These are phyloP conservation scores for Solanum chiquidenum DNA, from an alignment of 257 asterid species.

Conservation along the genomic window DNA sequence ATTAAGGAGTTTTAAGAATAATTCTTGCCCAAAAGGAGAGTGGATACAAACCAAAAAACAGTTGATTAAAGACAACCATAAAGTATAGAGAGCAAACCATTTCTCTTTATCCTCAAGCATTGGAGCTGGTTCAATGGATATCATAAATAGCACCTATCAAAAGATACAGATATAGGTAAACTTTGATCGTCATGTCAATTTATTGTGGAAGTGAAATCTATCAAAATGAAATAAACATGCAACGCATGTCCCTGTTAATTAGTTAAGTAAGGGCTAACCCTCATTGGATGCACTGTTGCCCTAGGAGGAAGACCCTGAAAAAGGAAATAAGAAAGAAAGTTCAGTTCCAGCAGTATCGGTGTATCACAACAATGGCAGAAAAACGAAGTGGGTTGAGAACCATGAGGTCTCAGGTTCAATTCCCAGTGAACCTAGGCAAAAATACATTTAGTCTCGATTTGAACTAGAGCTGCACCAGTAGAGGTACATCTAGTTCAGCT, in stretches of 20 bases:
- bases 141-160: constrained; percentile 89
- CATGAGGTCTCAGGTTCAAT: background rate
- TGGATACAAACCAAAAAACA: background rate
- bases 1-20: background rate
- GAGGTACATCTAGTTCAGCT: background rate
- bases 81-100: constrained; percentile 52
- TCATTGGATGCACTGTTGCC: constrained; percentile 98
- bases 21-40: background rate
- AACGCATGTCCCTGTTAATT: background rate
- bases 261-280: constrained; percentile 48
- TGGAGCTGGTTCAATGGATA: constrained; percentile 95
- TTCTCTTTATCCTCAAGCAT: constrained; percentile 99
- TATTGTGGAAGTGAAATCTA: background rate
- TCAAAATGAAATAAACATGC: background rate
- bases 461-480: background rate
- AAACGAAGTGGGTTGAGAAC: background rate
- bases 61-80: background rate
- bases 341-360: background rate
- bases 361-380: background rate
- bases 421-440: background rate
- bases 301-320: constrained; percentile 94
- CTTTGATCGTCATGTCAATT: background rate
- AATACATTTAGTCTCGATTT: background rate
- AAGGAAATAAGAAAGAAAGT: constrained; percentile 5
- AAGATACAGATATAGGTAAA: constrained; percentile 6